Conservation (phyloP, 2,329 filamentous ascomycete species). For the Phialophora expanda region DNA sequence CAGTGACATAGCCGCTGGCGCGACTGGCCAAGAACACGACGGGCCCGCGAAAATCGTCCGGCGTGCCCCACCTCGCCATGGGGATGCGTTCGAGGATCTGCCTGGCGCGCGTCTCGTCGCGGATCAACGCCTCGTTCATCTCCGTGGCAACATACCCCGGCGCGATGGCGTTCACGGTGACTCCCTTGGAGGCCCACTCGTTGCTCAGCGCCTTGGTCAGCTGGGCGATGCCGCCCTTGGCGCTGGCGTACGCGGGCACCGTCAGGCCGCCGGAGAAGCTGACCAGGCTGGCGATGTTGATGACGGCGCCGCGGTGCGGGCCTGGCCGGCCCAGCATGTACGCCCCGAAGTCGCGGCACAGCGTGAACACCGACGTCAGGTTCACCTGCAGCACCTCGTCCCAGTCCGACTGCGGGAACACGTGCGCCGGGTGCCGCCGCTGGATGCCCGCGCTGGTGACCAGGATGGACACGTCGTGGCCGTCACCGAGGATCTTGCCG, state of each 20-base stretch:
- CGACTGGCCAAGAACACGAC: constrained; percentile 57
- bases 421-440: constrained; percentile 72
- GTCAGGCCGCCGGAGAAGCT: constrained; percentile 86
- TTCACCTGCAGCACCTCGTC: constrained; percentile 85
- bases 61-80: constrained; percentile 78
- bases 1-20: constrained; percentile 55
- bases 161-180: constrained; percentile 86
- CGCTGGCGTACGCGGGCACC: constrained; percentile 84
- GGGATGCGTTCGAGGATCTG: constrained; percentile 83
- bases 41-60: constrained; percentile 57
- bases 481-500: constrained; percentile 47
- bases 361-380: constrained; percentile 77
- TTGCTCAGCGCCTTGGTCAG: constrained; percentile 84
- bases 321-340: constrained; percentile 70
- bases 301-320: constrained; percentile 56
- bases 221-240: constrained; percentile 84
- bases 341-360: constrained; percentile 76
- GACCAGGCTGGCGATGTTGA: constrained; percentile 83
- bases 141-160: constrained; percentile 90
- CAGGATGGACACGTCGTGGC: constrained; percentile 72
- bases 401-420: constrained; percentile 79
- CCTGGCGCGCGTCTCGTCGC: constrained; percentile 69
- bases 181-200: constrained; percentile 77
- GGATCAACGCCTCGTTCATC: constrained; percentile 85
- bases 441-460: constrained; percentile 90